Base-by-base conservation (phyloP, 2,329 filamentous ascomycete species). In the Herpotrichia juniperi region DNA sequence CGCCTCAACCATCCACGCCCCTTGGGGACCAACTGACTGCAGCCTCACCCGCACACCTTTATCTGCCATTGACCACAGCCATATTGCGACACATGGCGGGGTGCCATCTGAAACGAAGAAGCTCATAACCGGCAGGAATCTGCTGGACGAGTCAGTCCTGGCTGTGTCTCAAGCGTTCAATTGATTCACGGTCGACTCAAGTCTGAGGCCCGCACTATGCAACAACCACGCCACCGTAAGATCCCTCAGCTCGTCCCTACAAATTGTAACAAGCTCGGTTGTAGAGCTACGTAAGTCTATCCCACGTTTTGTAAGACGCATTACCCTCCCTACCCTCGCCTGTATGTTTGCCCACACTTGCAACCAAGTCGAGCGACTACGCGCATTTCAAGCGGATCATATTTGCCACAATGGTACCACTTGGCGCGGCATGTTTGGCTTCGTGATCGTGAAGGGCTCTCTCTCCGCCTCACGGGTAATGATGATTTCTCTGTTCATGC, bases 251-350 rank as follows among this genome's bases (percentile, higher is more conserved):
- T 37, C 17, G 14, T n/a, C 32, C 26, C 26, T 28, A 28, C 26
- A 22, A 25, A 14, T 40, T 54, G 42, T 50, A 54, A 50, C 50
- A 32, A 28, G 39, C 28, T 44, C 31, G 37, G 26, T 35, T 21
- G 6, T 11, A n/a, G 7, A 7, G 40, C 44, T n/a, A 47, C 48
- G 48, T 50, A 54, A 48, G 14, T 24, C 17, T 28, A 68, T 63
- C 67, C 68, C 68, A 66, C 68, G 67, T 63, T 57, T 61, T 56
- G 68, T 69, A 69, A 69, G 42, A 51, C 24, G 39, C 58, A 58
- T 57, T 57, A 56, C 52, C 37, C 34, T 45, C 37, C 52, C 40
- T 46, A 48, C 50, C 46, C 56, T 16, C 35, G 21, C 8, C 21
- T 40, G 9, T 17, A 40, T 14, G 17, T 40, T 34, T n/a, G 14